Percentiles rank a stretch among this genome's conserved stretches.
Conservation (phyloP, 495 filamentous ascomycete species). For the Xylona heveae region DNA sequence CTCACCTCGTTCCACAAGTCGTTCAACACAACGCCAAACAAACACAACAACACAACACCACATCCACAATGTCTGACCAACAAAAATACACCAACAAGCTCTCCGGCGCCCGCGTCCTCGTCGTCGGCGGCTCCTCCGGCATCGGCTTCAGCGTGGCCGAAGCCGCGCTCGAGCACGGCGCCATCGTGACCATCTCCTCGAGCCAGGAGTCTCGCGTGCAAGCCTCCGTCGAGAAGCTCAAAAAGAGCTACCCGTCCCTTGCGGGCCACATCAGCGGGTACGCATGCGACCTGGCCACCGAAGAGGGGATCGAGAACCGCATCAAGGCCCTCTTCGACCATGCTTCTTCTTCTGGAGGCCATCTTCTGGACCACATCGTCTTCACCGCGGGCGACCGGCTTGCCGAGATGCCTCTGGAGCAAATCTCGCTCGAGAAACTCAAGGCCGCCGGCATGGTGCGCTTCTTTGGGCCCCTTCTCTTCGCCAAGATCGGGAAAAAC, state of each 20-base stretch:
- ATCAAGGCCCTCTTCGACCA: conserved; percentile 25
- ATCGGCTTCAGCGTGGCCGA: conserved; percentile 35
- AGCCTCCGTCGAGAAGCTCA: conserved; percentile 18
- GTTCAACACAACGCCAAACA: no score
- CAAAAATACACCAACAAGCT: not conserved
- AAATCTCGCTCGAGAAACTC: conserved; percentile 19
- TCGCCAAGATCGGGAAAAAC: conserved; percentile 27
- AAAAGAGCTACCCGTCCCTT: conserved; percentile 13
- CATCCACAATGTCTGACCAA: not conserved
- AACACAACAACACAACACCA: no score
- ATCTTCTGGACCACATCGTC: conserved; percentile 36
- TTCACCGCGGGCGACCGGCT: conserved; percentile 34
- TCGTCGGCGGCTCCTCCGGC: conserved; percentile 32
- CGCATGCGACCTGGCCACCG: conserved; percentile 26
- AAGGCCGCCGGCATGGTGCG: conserved; percentile 23
- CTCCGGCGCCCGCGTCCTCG: conserved; percentile 19
- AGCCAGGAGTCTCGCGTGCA: conserved; percentile 23
- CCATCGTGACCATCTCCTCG: conserved; percentile 29
- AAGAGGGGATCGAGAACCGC: conserved; percentile 19
- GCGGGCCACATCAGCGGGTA: conserved; percentile 20
- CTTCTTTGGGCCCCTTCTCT: conserved; percentile 24
- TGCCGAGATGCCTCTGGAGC: conserved; percentile 13
- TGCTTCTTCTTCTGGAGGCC: conserved; percentile 7
- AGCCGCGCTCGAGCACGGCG: conserved; percentile 24
- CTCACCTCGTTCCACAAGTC: no score